Conservation (phyloP, 306 rosid species). For the Cicer judaicum region DNA sequence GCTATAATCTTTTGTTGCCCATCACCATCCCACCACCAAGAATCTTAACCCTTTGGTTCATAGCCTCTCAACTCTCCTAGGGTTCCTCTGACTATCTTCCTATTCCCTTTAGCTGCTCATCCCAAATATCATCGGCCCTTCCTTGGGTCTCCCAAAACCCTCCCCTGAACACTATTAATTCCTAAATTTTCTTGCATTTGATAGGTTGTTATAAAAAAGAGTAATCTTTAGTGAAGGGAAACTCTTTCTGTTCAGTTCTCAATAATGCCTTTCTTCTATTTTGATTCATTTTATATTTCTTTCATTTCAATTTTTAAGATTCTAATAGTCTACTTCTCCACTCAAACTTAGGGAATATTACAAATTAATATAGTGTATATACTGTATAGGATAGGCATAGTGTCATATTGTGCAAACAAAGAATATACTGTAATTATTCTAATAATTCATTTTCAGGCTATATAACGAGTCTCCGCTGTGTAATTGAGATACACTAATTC, state of each 20-base stretch:
- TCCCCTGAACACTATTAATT: not conserved
- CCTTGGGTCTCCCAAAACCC: not conserved
- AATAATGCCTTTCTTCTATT: not conserved
- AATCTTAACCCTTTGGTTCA: constrained; percentile 9
- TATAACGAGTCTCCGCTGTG: not conserved
- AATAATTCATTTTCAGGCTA: not conserved
- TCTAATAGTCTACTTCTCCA: not conserved
- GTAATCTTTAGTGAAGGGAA: not conserved
- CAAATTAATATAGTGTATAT: not conserved
- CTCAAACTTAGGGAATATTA: not conserved
- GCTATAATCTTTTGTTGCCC: not conserved
- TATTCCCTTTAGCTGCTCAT: not conserved
- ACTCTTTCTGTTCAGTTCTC: not conserved
- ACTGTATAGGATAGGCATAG: not conserved
- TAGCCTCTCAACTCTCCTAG: not conserved
- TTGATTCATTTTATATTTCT: not conserved
- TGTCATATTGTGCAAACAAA: not conserved
- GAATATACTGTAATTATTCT: constrained; percentile 3
- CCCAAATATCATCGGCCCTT: not conserved
- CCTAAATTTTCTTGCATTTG: not conserved
- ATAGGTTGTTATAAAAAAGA: not conserved
- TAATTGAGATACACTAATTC: not conserved
- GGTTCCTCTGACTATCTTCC: not conserved
- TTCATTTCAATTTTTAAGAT: not conserved
- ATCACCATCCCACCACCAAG: not conserved